Evolutionary conservation across 164 flowering plant species (phyloP).

Genomic region (Sextonia rubra): DNA sequence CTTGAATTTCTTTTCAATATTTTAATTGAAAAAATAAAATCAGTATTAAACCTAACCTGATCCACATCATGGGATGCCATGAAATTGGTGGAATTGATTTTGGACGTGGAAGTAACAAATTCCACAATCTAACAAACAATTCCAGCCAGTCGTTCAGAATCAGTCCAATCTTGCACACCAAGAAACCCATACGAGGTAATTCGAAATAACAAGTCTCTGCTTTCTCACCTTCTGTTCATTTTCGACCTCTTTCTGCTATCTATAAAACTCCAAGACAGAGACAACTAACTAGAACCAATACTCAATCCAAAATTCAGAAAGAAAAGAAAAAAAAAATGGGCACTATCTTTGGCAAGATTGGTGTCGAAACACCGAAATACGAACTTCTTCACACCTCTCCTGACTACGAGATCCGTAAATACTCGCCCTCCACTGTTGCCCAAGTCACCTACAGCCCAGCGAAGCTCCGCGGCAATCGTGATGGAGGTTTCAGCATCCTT

Average conservation of each 20-base stretch:
- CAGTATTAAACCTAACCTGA: too few species aligned
- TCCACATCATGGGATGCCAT: too few species aligned
- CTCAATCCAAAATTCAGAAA: not conserved
- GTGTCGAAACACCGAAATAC: conserved; percentile 71
- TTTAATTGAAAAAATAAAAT: too few species aligned
- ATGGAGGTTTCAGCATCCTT: conserved; percentile 66
- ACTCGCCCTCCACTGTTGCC: conserved; percentile 57
- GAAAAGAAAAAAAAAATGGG: conserved; percentile 44
- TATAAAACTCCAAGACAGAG: not conserved
- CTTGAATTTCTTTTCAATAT: too few species aligned
- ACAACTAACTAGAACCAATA: not conserved
- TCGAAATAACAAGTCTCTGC: not conserved
- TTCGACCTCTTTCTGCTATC: not conserved
- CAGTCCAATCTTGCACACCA: not conserved
- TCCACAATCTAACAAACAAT: conserved; percentile 14
- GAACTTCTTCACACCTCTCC: conserved; percentile 40
- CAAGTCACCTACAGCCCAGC: conserved; percentile 68
- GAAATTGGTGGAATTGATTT: too few species aligned
- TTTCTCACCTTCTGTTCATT: not conserved
- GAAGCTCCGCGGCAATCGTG: conserved; percentile 52
- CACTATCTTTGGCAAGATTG: conserved; percentile 62
- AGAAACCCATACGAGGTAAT: not conserved
- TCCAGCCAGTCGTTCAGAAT: conserved; percentile 14
- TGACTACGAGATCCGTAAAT: conserved; percentile 75
- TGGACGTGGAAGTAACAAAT: conserved; percentile 11